A percentile compares a stretch with the other conserved stretches of the same genome.
These are phyloP conservation scores for Podospora tetraspora DNA, from an alignment of 495 filamentous ascomycete species.

Conservation along the genomic window DNA sequence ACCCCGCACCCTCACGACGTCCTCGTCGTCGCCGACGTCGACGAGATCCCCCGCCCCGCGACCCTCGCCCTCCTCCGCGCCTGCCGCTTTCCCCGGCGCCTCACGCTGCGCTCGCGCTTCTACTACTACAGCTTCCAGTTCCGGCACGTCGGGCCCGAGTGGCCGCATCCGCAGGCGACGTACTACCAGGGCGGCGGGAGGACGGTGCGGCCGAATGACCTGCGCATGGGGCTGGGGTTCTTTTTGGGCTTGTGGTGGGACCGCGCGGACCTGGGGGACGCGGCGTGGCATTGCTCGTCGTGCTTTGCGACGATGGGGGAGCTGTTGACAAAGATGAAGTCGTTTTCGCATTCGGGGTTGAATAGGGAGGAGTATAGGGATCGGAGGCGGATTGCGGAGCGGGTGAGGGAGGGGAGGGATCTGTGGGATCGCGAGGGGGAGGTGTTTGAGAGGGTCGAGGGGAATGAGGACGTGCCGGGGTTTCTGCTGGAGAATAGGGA, in stretches of 20 bases:
- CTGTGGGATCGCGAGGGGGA: conserved; percentile 46
- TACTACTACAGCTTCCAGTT: conserved; percentile 57
- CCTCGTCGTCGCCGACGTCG: conserved; percentile 45
- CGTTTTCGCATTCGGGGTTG: conserved; percentile 46
- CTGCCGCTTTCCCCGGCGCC: conserved; percentile 47
- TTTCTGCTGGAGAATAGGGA: conserved; percentile 32
- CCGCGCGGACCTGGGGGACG: conserved; percentile 40
- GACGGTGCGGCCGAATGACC: conserved; percentile 46
- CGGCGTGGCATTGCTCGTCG: conserved; percentile 52
- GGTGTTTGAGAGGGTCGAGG: conserved; percentile 42
- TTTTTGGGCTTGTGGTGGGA: conserved; percentile 24
- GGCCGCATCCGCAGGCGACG: conserved; percentile 53
- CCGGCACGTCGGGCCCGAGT: conserved; percentile 46
- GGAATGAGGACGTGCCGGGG: conserved; percentile 40
- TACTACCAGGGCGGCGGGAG: conserved; percentile 40
- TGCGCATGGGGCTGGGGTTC: conserved; percentile 40
- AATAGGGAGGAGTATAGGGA: conserved; percentile 42
- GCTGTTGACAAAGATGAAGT: conserved; percentile 47
- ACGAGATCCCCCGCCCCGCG: conserved; percentile 48
- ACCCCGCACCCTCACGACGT: conserved; percentile 36
- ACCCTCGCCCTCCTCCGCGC: conserved; percentile 41
- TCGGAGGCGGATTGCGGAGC: conserved; percentile 36
- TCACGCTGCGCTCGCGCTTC: conserved; percentile 48
- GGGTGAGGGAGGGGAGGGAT: conserved; percentile 46
- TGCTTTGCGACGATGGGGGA: conserved; percentile 49